Percentiles rank a stretch among this genome's conserved stretches.
Evolutionary conservation across 2,329 filamentous ascomycete genomes (phyloP).

Genomic region (Ascocoryne sarcoides): DNA sequence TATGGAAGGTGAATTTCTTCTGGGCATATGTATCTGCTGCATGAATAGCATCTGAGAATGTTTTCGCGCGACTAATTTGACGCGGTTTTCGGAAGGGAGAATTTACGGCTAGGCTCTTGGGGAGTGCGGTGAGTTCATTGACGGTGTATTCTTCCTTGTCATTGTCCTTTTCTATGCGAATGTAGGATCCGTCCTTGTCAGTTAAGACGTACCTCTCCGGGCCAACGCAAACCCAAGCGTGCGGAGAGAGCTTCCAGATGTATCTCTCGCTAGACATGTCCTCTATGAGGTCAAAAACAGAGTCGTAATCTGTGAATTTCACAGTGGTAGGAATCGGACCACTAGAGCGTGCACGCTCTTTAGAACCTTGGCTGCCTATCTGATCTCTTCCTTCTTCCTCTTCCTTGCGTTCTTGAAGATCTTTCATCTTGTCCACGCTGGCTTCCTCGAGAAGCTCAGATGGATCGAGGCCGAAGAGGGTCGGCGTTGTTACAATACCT

Average conservation of each 20-base stretch:
- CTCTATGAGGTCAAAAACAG: constrained; percentile 80
- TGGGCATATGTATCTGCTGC: constrained; percentile 75
- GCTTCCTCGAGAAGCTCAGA: constrained; percentile 63
- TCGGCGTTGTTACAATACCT: constrained; percentile 84
- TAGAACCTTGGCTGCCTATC: constrained; percentile 2
- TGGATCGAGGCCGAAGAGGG: constrained; percentile 86
- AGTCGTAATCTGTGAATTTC: constrained; percentile 84
- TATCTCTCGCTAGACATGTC: constrained; percentile 72
- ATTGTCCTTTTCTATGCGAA: constrained; percentile 37
- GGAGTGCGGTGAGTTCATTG: background rate
- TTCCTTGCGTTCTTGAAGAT: constrained; percentile 42
- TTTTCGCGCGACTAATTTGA: constrained; percentile 54
- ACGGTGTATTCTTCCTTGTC: constrained; percentile 12
- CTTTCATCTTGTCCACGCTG: constrained; percentile 51
- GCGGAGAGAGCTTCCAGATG: constrained; percentile 64
- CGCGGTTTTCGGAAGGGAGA: constrained; percentile 61
- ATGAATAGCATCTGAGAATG: constrained; percentile 68
- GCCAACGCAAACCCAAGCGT: constrained; percentile 78
- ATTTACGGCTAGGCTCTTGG: constrained; percentile 29
- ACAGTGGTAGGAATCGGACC: constrained; percentile 10
- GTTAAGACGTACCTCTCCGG: constrained; percentile 62
- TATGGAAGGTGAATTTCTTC: constrained; percentile 54
- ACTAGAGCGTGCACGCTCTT: background rate
- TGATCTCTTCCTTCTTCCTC: constrained; percentile 28
- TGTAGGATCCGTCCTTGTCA: constrained; percentile 52